Base-by-base conservation (phyloP, 108 stramenopile genomes). In the Ochromonas danica region DNA sequence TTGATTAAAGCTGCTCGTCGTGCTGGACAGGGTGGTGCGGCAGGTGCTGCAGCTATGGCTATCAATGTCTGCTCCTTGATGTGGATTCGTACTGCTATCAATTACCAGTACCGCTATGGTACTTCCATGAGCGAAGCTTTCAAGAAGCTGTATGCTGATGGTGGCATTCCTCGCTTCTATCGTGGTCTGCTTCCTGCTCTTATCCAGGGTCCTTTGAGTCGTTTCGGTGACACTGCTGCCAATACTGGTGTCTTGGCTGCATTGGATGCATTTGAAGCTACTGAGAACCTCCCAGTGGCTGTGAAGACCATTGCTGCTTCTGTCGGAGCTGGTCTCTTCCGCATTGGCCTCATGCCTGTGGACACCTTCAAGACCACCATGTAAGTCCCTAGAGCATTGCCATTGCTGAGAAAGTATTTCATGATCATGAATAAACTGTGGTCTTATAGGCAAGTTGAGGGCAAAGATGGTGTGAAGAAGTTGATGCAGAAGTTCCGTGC, bases 221-320 rank as follows among this genome's bases (percentile, higher is more conserved):
- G 96, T 40, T 97, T 97, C 75, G 94, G 94, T 0, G 96, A 97
- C 79, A 97, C 96, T 1, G 96, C 96, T n/a, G 96, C 96, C 0
- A 97, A 97, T 80, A 93, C 93, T 67, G 96, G 96, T 0, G 87
- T 94, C 38, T 71, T 97, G 39, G 91, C 91, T 17, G 81, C 95
- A 39, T 70, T 97, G 70, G 88, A 96, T 78, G 85, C 83, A 6
- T 81, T 92, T 51, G 95, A 95, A 39, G 65, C 80, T 0, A 97
- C 95, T 0, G 83, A 81, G 45, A 70, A 74, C 1, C 17, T 81
- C 0, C 71, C 80, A 6, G 72, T 75, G 3, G 72, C 45, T 27
- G 72, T 42, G 27, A 75, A 75, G 40, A 75, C 72, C 25, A 91
- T 89, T 17, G 82, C 87, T 1, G 94, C 91, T 42, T 86, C 85